Conservation (phyloP, 2,329 filamentous ascomycete genomes). For the Aspergillus fumigatiaffinis region DNA sequence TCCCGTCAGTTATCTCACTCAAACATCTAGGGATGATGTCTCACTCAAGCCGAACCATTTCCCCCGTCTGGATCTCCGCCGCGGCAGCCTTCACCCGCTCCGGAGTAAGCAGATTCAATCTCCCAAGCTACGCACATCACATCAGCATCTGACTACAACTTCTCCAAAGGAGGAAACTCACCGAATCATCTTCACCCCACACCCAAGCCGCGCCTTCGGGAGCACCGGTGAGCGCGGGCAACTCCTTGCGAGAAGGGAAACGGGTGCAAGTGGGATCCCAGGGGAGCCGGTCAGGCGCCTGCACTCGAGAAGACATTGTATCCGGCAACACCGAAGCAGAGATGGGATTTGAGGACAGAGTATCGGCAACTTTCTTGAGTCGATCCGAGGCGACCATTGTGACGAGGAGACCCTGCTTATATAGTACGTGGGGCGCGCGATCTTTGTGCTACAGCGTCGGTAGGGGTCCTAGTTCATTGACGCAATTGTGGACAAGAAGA, state of each 20-base stretch:
- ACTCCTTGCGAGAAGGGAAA: slow-evolving; percentile 52
- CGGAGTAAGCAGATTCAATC: slow-evolving; percentile 56
- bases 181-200: slow-evolving; percentile 55
- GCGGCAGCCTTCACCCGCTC: slow-evolving; percentile 51
- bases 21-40: slow-evolving; percentile 3
- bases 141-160: background rate
- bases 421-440: background rate
- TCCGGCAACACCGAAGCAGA: background rate
- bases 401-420: background rate
- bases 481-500: background rate
- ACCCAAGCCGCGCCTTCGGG: slow-evolving; percentile 58
- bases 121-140: slow-evolving; percentile 24
- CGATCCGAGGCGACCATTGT: slow-evolving; percentile 1
- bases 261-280: slow-evolving; percentile 52
- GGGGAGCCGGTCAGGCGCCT: slow-evolving; percentile 38
- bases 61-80: slow-evolving; percentile 52
- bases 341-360: background rate
- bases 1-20: background rate
- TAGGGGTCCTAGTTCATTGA: background rate
- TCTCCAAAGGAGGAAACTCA: too few relatives aligned
- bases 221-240: slow-evolving; percentile 50
- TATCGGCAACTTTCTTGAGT: slow-evolving; percentile 1
- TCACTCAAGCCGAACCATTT: slow-evolving; percentile 54
- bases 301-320: slow-evolving; percentile 10
- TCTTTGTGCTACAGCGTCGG: background rate